phyloP scores from a whole-genome alignment of 192 early-diverging fungal species.

The Coemansia sp. region DNA sequence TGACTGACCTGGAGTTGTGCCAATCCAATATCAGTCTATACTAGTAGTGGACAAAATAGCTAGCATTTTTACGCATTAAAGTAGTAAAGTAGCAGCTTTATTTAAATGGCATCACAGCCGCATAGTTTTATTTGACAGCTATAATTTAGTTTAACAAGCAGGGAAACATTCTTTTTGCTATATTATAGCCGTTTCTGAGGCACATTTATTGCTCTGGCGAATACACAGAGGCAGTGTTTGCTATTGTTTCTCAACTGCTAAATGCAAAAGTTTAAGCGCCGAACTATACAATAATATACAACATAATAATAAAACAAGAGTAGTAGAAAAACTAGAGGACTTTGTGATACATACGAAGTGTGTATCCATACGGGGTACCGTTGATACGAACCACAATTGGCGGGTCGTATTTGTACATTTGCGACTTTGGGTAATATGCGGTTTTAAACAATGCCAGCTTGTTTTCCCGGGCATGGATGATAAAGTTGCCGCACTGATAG shows the following conservation, averaged over 20 bases:
- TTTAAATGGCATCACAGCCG: too few relatives aligned
- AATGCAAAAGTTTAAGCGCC: background rate
- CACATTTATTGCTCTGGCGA: background rate
- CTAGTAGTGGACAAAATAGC: too few relatives aligned
- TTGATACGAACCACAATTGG: slow-evolving; percentile 10
- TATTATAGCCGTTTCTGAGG: background rate
- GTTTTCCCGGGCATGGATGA: slow-evolving; percentile 5
- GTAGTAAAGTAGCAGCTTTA: too few relatives aligned
- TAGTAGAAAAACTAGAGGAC: background rate
- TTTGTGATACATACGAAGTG: slow-evolving; percentile 8
- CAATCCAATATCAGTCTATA: too few relatives aligned
- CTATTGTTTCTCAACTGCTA: background rate
- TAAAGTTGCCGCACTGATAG: slow-evolving; percentile 12
- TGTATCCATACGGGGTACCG: background rate
- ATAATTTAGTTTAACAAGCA: background rate
- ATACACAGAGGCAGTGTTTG: background rate
- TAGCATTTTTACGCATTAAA: too few relatives aligned
- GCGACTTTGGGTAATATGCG: background rate
- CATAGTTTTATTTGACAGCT: too few relatives aligned
- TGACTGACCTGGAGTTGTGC: too few relatives aligned
- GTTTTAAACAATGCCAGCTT: slow-evolving; percentile 9
- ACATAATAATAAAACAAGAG: background rate
- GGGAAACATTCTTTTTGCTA: background rate
- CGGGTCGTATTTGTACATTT: background rate
- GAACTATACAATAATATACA: slow-evolving; percentile 1